Percentiles rank a stretch among this genome's conserved stretches.
These are phyloP conservation scores for Tricholoma hemisulphureum DNA, from an alignment of 768 basidiomycete species.

Conservation along the genomic window DNA sequence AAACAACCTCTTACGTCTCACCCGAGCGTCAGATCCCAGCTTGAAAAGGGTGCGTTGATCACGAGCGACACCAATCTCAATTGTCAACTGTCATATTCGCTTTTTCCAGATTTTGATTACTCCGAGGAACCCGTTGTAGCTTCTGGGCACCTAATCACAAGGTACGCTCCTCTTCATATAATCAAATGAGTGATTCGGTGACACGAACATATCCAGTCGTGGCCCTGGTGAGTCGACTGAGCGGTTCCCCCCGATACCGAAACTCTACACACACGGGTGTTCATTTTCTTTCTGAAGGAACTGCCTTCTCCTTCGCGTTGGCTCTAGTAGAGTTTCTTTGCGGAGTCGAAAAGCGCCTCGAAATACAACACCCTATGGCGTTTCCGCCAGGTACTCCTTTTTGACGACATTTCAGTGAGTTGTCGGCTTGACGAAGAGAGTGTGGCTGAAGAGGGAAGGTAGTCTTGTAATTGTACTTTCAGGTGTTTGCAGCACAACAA, in stretches of 20 bases:
- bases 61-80: not conserved
- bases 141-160: constrained; percentile 73
- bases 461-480: not conserved
- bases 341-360: constrained; percentile 58
- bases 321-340: constrained; percentile 71
- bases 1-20: constrained; percentile 75
- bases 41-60: constrained; percentile 49
- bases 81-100: not conserved
- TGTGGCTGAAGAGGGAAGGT: not conserved
- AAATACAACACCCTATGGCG: constrained; percentile 66
- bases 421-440: too few species aligned
- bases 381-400: constrained; percentile 59
- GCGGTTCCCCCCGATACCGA: not conserved
- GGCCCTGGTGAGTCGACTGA: constrained; percentile 55
- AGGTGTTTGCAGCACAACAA: not conserved
- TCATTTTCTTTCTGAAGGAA: constrained; percentile 43
- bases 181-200: not conserved
- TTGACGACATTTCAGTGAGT: constrained; percentile 5
- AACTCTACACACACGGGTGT: not conserved
- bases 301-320: constrained; percentile 74
- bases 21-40: constrained; percentile 59
- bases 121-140: constrained; percentile 71
- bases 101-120: constrained; percentile 65
- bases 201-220: constrained; percentile 43
- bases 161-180: constrained; percentile 38